Conservation (phyloP, 2,329 filamentous ascomycete genomes). For the Penicillium occitanis region DNA sequence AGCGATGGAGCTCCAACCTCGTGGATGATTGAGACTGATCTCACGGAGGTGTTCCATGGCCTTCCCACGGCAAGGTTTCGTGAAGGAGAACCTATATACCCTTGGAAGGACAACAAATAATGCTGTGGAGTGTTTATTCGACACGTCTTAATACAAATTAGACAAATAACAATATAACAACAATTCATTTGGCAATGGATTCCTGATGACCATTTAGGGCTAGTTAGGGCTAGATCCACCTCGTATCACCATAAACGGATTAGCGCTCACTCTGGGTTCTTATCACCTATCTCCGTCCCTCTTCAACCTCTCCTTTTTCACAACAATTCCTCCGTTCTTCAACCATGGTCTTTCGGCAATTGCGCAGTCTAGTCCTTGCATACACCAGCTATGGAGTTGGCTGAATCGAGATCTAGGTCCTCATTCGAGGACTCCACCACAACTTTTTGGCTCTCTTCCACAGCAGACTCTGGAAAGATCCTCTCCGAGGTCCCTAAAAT, state of each 20-base stretch:
- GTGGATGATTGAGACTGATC: neutral
- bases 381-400: neutral
- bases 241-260: slow-evolving; percentile 5
- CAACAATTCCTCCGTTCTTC: neutral
- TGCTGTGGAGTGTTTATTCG: neutral
- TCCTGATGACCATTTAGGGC: neutral
- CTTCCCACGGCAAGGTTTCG: neutral
- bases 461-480: neutral
- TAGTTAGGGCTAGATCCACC: slow-evolving; percentile 1
- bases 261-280: neutral
- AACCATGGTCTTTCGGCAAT: neutral
- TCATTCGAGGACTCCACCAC: slow-evolving; percentile 13
- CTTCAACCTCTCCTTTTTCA: neutral
- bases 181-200: neutral
- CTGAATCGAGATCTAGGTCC: neutral
- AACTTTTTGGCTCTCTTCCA: slow-evolving; percentile 11
- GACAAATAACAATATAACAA: neutral
- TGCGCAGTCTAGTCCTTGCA: neutral
- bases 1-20: neutral
- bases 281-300: neutral
- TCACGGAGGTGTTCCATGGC: neutral
- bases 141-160: neutral
- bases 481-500: slow-evolving; percentile 14
- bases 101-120: neutral
- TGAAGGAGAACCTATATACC: neutral